Evolutionary conservation across 495 filamentous ascomycete genomes (phyloP).

Genomic region (Lepraria neglecta): DNA sequence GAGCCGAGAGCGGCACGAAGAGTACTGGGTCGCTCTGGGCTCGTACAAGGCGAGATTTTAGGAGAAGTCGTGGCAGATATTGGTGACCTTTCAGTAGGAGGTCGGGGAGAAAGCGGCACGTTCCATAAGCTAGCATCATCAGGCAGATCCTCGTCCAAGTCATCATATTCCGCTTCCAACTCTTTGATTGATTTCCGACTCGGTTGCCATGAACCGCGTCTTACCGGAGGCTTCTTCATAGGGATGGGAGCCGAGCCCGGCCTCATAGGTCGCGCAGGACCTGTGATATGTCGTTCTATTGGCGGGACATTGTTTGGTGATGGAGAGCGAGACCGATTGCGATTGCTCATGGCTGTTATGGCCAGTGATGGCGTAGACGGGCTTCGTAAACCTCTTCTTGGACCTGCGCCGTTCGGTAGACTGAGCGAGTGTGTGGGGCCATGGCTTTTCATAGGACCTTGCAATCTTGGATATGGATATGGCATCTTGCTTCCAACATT

Average conservation of each 20-base stretch:
- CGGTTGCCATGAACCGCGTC: slow-evolving; percentile 57
- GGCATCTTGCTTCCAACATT: slow-evolving; percentile 28
- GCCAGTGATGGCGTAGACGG: slow-evolving; percentile 39
- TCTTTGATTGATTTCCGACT: slow-evolving; percentile 71
- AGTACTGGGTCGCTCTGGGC: slow-evolving; percentile 49
- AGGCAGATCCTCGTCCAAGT: slow-evolving; percentile 86
- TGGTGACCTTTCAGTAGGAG: slow-evolving; percentile 54
- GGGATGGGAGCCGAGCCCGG: slow-evolving; percentile 9
- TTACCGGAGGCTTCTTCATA: slow-evolving; percentile 17
- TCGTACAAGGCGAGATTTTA: slow-evolving; percentile 43
- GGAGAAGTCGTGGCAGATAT: slow-evolving; percentile 45
- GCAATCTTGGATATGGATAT: slow-evolving; percentile 38
- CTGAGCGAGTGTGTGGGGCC: slow-evolving; percentile 28
- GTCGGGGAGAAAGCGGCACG: slow-evolving; percentile 87
- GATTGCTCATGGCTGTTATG: slow-evolving; percentile 29
- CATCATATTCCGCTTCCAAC: slow-evolving; percentile 79
- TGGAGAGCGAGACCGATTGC: slow-evolving; percentile 35
- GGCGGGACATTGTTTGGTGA: slow-evolving; percentile 28
- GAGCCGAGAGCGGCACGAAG: slow-evolving; percentile 24
- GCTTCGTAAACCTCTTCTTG: slow-evolving; percentile 37
- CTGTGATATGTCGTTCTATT: slow-evolving; percentile 6
- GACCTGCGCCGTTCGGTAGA: slow-evolving; percentile 28
- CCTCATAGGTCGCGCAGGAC: slow-evolving; percentile 12
- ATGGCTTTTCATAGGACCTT: slow-evolving; percentile 33
- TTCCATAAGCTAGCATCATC: slow-evolving; percentile 90